phyloP scores from a whole-genome alignment of 2,329 filamentous ascomycete genomes.

The Claviceps paspali region DNA sequence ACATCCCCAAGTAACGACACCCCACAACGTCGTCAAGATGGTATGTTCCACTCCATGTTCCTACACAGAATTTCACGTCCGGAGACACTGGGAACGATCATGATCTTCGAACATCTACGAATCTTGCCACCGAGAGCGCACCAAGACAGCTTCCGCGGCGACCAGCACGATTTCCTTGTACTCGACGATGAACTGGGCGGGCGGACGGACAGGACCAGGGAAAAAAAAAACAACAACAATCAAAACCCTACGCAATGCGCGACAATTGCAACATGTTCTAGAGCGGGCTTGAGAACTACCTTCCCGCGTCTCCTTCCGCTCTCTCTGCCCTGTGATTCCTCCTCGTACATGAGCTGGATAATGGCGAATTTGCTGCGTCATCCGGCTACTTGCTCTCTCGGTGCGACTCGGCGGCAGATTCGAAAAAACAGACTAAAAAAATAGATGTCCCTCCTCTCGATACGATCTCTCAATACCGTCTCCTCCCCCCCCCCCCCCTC shows the following conservation, averaged over 20 bases:
- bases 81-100: neutral
- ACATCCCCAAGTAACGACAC: conserved; percentile 25
- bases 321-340: no score
- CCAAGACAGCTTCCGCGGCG: conserved; percentile 15
- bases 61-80: conserved; percentile 5
- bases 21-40: conserved; percentile 34
- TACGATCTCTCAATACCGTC: neutral
- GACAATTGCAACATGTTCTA: no score
- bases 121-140: conserved; percentile 12
- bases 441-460: neutral
- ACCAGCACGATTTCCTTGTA: neutral
- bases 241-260: neutral
- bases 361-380: neutral
- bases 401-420: neutral
- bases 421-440: no score
- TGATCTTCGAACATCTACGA: conserved; percentile 4
- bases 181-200: neutral
- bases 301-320: no score
- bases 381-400: neutral
- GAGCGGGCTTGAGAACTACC: no score
- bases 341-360: no score
- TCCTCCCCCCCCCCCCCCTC: neutral
- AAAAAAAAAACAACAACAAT: no score
- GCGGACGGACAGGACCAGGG: neutral
- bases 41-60: conserved; percentile 19